Evolutionary conservation across 352 stramenopile species (phyloP), one percentile per base, ranked within the genome.

Genomic region (Labyrinthula sp.): DNA sequence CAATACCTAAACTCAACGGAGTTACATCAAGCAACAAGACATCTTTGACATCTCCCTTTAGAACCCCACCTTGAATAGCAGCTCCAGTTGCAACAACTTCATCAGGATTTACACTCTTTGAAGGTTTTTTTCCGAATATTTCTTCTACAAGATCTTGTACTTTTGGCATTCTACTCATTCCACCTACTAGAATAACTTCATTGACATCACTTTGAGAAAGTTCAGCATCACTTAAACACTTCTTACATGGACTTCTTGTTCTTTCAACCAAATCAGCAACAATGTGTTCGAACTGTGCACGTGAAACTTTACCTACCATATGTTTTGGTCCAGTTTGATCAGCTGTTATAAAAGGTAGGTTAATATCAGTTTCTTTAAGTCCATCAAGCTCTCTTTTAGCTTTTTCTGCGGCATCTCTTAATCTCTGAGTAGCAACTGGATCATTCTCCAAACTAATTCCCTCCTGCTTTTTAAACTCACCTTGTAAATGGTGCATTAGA

Each of bases 151-250:
- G 79, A 18, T 77, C 67, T 67, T 95, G 82, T 17, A 97, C 37
- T 66, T 94, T 94, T 15, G 88, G 88, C 82, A 97, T 97, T 47
- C 88, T 78, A 34, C 81, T 93, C 81, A 94, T 94, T 63, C 88
- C 88, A 54, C 88, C 88, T 10, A 97, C 88, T 15, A 97, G 66
- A 56, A 97, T 84, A 30, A 97, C 79, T 60, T 96, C 85, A 58
- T 95, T 78, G 43, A 97, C 83, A 25, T 95, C 82, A 14, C 65
- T 77, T 66, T 93, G 94, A 20, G 61, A 63, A 8, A 83, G 45
- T 40, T 69, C 71, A 31, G 76, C 76, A 47, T 89, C 78, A 59
- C 77, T 78, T 12, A 66, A 46, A 37, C 58, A 79, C 54, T 78
- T 75, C 65, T 90, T 86, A 72, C 82, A 95, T 18, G 84, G 87